Conservation (phyloP, 1,139 yeast genomes). For the Kurtzmaniella quercitrusa region DNA sequence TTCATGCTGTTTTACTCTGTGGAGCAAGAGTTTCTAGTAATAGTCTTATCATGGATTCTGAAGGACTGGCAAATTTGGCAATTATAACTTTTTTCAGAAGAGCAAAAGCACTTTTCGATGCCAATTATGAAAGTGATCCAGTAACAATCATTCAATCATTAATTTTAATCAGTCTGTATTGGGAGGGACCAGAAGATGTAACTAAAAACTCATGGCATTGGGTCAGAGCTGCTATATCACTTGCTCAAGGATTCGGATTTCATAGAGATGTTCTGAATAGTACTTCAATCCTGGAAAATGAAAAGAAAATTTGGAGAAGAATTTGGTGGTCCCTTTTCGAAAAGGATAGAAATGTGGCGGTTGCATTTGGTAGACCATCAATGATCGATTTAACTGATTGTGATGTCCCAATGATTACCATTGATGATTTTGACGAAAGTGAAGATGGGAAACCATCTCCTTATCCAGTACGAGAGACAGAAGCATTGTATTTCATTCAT, state of each 20-base stretch:
- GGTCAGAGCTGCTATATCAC: conserved; percentile 68
- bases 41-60: conserved; percentile 52
- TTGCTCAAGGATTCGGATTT: conserved; percentile 79
- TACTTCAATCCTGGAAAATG: conserved; percentile 28
- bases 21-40: conserved; percentile 63
- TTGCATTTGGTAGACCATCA: conserved; percentile 74
- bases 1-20: conserved; percentile 66
- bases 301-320: conserved; percentile 61
- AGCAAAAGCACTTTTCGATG: conserved; percentile 73
- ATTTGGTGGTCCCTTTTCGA: conserved; percentile 81
- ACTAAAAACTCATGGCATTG: conserved; percentile 73
- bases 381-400: conserved; percentile 70
- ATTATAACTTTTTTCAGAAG: conserved; percentile 67
- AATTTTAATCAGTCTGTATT: conserved; percentile 61
- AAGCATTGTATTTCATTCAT: conserved; percentile 58
- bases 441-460: conserved; percentile 35
- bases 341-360: conserved; percentile 68
- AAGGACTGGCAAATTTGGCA: conserved; percentile 55
- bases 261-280: conserved; percentile 50
- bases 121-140: conserved; percentile 70
- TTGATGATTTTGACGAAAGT: conserved; percentile 61
- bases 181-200: conserved; percentile 80
- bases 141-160: conserved; percentile 62
- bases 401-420: conserved; percentile 69
- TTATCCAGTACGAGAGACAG: conserved; percentile 45